Percentiles rank a stretch among this genome's conserved stretches.
phyloP scores from a whole-genome alignment of 2,329 filamentous ascomycete species.

The Diaporthe citriasiana region DNA sequence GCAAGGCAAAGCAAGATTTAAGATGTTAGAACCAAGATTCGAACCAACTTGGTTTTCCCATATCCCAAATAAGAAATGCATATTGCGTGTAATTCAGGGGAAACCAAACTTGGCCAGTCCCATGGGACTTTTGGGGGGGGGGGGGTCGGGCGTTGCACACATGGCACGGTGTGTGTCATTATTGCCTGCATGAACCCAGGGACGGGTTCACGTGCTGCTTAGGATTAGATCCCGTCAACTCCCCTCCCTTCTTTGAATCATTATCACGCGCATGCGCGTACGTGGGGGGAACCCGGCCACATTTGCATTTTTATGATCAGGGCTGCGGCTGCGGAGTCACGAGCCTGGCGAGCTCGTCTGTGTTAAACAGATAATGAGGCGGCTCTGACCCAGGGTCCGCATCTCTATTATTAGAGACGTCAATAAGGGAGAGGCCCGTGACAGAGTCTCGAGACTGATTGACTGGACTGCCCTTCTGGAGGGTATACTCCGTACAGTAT shows the following conservation, averaged over 20 bases:
- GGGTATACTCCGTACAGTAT: neutral
- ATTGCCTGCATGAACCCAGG: constrained; percentile 4
- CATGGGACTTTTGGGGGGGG: neutral
- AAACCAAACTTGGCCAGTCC: neutral
- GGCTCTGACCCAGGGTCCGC: neutral
- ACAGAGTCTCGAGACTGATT: neutral
- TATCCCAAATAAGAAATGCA: neutral
- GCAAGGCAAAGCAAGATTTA: neutral
- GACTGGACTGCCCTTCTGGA: neutral
- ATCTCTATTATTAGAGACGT: constrained; percentile 31
- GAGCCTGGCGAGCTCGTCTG: neutral
- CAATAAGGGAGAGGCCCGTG: constrained; percentile 5
- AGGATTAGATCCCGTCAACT: neutral
- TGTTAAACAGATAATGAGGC: neutral
- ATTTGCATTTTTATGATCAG: neutral
- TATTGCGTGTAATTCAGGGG: neutral
- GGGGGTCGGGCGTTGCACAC: neutral
- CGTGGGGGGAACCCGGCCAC: too few species aligned
- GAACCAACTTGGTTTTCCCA: neutral
- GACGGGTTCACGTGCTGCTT: neutral
- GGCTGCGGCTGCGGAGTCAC: constrained; percentile 1
- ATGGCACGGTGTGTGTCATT: neutral
- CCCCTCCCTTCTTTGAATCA: too few species aligned
- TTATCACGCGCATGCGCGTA: neutral
- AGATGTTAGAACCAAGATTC: neutral